Evolutionary conservation across 768 basidiomycete genomes (phyloP).

Genomic region (Astraeus odoratus): DNA sequence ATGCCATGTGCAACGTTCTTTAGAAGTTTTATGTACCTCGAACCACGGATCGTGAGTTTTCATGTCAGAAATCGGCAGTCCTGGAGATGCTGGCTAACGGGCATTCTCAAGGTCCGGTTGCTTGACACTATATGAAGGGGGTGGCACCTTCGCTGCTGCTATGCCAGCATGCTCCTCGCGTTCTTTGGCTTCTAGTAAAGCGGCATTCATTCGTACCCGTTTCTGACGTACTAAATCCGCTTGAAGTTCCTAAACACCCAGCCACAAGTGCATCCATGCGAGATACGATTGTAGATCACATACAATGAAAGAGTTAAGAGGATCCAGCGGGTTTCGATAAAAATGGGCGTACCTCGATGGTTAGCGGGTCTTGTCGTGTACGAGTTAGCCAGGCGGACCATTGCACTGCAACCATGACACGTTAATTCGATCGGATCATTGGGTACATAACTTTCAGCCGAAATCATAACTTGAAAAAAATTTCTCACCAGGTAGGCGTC

Average conservation of each 20-base stretch:
- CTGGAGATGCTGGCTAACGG: too few relatives aligned
- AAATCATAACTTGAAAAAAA: too few relatives aligned
- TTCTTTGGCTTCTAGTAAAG: slow-evolving; percentile 50
- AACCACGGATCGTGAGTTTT: slow-evolving; percentile 9
- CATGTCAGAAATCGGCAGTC: slow-evolving; percentile 1
- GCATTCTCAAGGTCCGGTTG: too few relatives aligned
- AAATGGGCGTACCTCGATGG: slow-evolving; percentile 41
- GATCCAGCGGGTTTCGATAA: not conserved
- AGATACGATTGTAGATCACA: too few relatives aligned
- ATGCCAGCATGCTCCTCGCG: slow-evolving; percentile 33
- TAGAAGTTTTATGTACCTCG: too few relatives aligned
- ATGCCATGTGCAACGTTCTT: too few relatives aligned
- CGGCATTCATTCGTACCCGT: slow-evolving; percentile 47
- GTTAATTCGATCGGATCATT: not conserved
- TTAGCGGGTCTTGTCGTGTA: slow-evolving; percentile 54
- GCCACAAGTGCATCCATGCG: too few relatives aligned
- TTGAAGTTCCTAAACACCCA: slow-evolving; percentile 47
- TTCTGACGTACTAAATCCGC: slow-evolving; percentile 46
- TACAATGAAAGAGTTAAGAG: slow-evolving; percentile 1
- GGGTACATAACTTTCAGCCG: too few relatives aligned
- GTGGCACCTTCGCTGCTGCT: not conserved
- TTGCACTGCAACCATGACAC: slow-evolving; percentile 48
- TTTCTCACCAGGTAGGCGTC: slow-evolving; percentile 47
- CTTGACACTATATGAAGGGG: not conserved
- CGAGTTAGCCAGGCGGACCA: slow-evolving; percentile 74